phyloP scores from a whole-genome alignment of 352 stramenopile genomes.

The Phytophthora sp. region DNA sequence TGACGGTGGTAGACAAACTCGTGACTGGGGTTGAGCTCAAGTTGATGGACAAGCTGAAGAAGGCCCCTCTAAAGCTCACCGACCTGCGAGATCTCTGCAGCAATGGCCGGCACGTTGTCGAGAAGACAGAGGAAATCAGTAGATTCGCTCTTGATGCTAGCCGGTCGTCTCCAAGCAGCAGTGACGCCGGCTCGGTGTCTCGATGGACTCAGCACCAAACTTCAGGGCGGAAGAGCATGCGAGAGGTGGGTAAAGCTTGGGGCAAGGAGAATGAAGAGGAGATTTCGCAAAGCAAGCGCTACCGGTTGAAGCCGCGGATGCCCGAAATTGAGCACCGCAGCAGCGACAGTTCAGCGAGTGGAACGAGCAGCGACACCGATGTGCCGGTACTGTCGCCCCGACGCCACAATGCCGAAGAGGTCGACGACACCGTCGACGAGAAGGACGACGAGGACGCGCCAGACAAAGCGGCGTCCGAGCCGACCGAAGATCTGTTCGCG shows the following conservation, averaged over 20 bases:
- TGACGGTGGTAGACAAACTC: slow-evolving; percentile 47
- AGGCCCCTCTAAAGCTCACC: slow-evolving; percentile 47
- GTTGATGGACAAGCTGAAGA: slow-evolving; percentile 45
- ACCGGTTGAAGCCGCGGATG: slow-evolving; percentile 38
- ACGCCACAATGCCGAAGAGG: neutral
- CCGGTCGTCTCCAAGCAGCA: slow-evolving; percentile 1
- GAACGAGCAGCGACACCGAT: slow-evolving; percentile 29
- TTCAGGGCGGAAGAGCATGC: slow-evolving; percentile 30
- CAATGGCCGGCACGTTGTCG: slow-evolving; percentile 49
- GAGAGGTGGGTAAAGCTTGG: slow-evolving; percentile 26
- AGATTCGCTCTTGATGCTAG: neutral
- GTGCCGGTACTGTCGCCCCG: neutral
- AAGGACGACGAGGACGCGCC: slow-evolving; percentile 24
- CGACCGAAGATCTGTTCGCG: slow-evolving; percentile 40
- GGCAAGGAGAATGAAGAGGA: slow-evolving; percentile 20
- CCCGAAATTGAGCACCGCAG: slow-evolving; percentile 28
- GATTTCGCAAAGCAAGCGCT: neutral
- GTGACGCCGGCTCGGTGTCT: slow-evolving; percentile 17
- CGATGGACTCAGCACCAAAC: slow-evolving; percentile 34
- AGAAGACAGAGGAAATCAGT: slow-evolving; percentile 8
- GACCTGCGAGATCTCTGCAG: slow-evolving; percentile 51
- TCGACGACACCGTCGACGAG: slow-evolving; percentile 14
- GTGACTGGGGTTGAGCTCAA: slow-evolving; percentile 51
- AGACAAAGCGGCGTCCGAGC: slow-evolving; percentile 18
- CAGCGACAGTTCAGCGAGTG: slow-evolving; percentile 24